Evolutionary conservation across 129 eudicot species (phyloP).

Genomic region (Dittrichia graveolens): DNA sequence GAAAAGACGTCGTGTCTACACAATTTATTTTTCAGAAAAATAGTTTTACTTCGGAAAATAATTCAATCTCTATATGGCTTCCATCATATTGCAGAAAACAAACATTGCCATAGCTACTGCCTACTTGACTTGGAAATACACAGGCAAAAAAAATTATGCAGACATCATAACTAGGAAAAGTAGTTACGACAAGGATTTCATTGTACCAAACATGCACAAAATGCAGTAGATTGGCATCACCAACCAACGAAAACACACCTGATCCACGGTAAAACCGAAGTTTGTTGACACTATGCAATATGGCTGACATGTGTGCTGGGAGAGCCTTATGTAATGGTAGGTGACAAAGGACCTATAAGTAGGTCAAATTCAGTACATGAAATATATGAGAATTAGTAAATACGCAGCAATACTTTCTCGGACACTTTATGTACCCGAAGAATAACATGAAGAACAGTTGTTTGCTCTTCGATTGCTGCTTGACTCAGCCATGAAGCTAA

Average conservation of each 20-base stretch:
- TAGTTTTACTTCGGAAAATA: neutral
- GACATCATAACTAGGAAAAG: slow-evolving; percentile 5
- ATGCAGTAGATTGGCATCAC: slow-evolving; percentile 1
- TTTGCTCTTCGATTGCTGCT: slow-evolving; percentile 94
- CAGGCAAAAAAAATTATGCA: neutral
- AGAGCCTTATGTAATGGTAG: slow-evolving; percentile 81
- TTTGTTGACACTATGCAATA: slow-evolving; percentile 82
- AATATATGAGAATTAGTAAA: slow-evolving; percentile 10
- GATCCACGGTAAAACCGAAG: slow-evolving; percentile 75
- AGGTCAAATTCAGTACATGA: slow-evolving; percentile 23
- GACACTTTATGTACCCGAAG: slow-evolving; percentile 53
- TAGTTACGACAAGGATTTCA: neutral
- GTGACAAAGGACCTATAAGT: slow-evolving; percentile 72
- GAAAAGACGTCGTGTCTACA: neutral
- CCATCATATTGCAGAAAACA: neutral
- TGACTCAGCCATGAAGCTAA: slow-evolving; percentile 92
- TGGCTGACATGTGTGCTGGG: slow-evolving; percentile 91
- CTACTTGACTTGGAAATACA: neutral
- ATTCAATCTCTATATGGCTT: neutral
- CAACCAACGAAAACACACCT: slow-evolving; percentile 66
- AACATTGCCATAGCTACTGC: neutral
- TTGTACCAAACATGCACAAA: neutral
- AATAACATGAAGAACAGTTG: slow-evolving; percentile 72
- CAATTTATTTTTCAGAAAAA: neutral
- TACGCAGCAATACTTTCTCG: slow-evolving; percentile 6